A percentile compares a stretch with the other conserved stretches of the same genome.
phyloP scores from a whole-genome alignment of 495 filamentous ascomycete genomes.

The Aspergillus ostianus region DNA sequence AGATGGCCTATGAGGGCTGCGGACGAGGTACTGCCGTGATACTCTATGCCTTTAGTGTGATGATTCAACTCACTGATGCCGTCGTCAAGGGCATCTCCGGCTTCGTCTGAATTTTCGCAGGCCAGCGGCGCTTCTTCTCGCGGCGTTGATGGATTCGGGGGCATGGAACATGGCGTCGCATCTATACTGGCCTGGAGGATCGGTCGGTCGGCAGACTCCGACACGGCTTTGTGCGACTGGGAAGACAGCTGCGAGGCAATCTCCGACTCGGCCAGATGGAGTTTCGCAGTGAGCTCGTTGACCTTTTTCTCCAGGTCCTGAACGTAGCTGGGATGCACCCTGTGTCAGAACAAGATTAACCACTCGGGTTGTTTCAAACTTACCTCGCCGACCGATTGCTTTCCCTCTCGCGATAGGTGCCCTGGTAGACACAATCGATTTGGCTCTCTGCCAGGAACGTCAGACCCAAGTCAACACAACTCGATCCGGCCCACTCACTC shows the following conservation, averaged over 20 bases:
- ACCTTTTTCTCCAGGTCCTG: slow-evolving; percentile 38
- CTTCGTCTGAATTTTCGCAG: slow-evolving; percentile 24
- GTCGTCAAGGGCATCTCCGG: slow-evolving; percentile 27
- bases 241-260: slow-evolving; percentile 16
- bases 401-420: slow-evolving; percentile 38
- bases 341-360: neutral
- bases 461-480: neutral
- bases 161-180: slow-evolving; percentile 34
- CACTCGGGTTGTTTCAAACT: neutral
- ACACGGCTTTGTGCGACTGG: slow-evolving; percentile 9
- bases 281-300: slow-evolving; percentile 32
- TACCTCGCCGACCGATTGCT: slow-evolving; percentile 36
- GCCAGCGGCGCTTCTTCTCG: slow-evolving; percentile 16
- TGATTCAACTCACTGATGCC: slow-evolving; percentile 40
- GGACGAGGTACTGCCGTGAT: slow-evolving; percentile 41
- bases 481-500: slow-evolving; percentile 23
- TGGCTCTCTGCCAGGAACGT: slow-evolving; percentile 24
- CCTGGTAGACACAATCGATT: slow-evolving; percentile 35
- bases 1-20: slow-evolving; percentile 36
- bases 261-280: slow-evolving; percentile 27
- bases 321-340: slow-evolving; percentile 28
- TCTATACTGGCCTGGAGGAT: slow-evolving; percentile 15
- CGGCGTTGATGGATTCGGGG: slow-evolving; percentile 24
- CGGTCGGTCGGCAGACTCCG: slow-evolving; percentile 4
- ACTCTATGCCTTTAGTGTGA: slow-evolving; percentile 42